Evolutionary conservation across 192 early-diverging fungal species (phyloP).

Genomic region (Glomus cerebriforme): DNA sequence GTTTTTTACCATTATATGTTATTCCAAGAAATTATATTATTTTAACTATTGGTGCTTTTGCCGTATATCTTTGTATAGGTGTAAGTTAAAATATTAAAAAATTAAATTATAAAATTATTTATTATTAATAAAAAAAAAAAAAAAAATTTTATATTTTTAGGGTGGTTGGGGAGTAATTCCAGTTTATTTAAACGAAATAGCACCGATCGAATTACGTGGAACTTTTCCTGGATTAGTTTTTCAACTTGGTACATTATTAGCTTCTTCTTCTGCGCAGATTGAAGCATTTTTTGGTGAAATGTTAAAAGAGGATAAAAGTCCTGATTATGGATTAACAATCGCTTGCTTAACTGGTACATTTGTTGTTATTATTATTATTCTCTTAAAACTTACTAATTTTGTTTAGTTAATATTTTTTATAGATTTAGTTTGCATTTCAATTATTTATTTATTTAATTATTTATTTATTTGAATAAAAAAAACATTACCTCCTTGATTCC

Average conservation of each 20-base stretch:
- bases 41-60: conserved; percentile 47
- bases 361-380: background rate
- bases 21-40: conserved; percentile 41
- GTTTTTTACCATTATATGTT: conserved; percentile 74
- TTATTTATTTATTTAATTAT: no score
- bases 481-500: no score
- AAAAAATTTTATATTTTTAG: background rate
- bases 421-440: no score
- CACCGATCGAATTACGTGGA: conserved; percentile 65
- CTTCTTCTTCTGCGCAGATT: conserved; percentile 57
- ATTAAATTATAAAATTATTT: background rate
- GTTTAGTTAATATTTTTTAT: background rate
- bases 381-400: background rate
- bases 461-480: no score
- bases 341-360: conserved; percentile 44
- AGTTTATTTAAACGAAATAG: conserved; percentile 67
- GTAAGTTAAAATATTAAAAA: background rate
- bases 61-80: conserved; percentile 60
- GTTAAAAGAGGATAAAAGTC: conserved; percentile 34
- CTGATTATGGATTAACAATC: conserved; percentile 58
- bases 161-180: conserved; percentile 61
- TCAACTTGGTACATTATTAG: conserved; percentile 73
- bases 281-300: conserved; percentile 48
- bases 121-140: background rate
- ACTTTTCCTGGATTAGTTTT: conserved; percentile 76